A percentile compares a stretch with the other conserved stretches of the same genome.
Evolutionary conservation across 805 yeast species (phyloP).

Genomic region (Ogataea allantospora): DNA sequence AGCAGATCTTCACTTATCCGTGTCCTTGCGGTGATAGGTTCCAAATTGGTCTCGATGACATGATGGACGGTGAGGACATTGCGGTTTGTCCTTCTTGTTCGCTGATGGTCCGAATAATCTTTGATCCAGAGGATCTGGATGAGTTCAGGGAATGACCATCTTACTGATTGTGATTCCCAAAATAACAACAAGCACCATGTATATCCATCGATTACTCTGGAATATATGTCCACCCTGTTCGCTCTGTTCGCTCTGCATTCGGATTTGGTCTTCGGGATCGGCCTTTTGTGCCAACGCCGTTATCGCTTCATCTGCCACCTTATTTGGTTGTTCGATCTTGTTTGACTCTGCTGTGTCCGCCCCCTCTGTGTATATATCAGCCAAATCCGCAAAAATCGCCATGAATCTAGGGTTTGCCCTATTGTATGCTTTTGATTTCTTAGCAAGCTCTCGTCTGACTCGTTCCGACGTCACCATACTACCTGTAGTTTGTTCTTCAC

Average conservation of each 20-base stretch:
- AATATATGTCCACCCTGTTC: slow-evolving; percentile 47
- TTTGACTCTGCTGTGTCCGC: slow-evolving; percentile 24
- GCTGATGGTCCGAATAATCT: slow-evolving; percentile 86
- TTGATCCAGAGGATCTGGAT: slow-evolving; percentile 61
- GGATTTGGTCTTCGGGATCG: slow-evolving; percentile 21
- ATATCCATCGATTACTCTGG: slow-evolving; percentile 55
- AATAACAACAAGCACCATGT: slow-evolving; percentile 18
- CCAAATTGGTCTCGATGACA: slow-evolving; percentile 80
- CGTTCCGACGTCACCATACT: slow-evolving; percentile 64
- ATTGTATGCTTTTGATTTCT: slow-evolving; percentile 60
- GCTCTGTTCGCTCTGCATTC: neutral
- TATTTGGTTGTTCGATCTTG: slow-evolving; percentile 1
- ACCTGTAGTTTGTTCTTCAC: slow-evolving; percentile 82
- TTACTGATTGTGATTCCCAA: slow-evolving; percentile 18
- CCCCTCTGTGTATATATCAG: neutral
- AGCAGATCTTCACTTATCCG: slow-evolving; percentile 85
- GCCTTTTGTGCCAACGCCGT: slow-evolving; percentile 23
- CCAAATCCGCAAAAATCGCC: slow-evolving; percentile 62
- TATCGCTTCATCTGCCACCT: slow-evolving; percentile 15
- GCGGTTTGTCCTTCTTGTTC: slow-evolving; percentile 98
- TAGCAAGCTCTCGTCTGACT: slow-evolving; percentile 57
- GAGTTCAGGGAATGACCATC: slow-evolving; percentile 37
- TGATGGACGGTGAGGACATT: slow-evolving; percentile 85
- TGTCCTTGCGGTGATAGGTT: slow-evolving; percentile 98
- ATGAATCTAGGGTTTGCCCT: slow-evolving; percentile 54